phyloP scores from a whole-genome alignment of 805 yeast genomes.

The Candida awuae region DNA sequence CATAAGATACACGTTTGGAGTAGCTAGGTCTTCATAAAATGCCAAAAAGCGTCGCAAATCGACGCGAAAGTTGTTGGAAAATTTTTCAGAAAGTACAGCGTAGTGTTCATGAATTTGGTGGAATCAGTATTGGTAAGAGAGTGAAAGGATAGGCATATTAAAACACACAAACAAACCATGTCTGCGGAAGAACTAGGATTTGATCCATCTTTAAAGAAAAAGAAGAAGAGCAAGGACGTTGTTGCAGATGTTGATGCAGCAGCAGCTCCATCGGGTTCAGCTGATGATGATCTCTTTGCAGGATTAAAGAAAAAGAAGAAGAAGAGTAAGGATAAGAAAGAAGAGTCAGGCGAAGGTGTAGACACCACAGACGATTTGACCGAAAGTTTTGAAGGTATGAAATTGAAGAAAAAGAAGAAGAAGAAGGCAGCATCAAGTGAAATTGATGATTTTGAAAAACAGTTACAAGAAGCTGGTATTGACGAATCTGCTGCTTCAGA shows the following conservation, averaged over 20 bases:
- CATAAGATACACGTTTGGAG: not conserved
- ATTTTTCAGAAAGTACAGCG: not conserved
- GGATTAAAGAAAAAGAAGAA: slow-evolving; percentile 84
- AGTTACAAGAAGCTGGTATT: slow-evolving; percentile 84
- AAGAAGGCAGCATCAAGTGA: slow-evolving; percentile 52
- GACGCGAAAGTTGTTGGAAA: not conserved
- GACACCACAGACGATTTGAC: slow-evolving; percentile 36
- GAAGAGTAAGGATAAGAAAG: slow-evolving; percentile 44
- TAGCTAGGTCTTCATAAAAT: no score
- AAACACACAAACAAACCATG: slow-evolving; percentile 6
- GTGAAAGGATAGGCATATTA: not conserved
- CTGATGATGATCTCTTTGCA: slow-evolving; percentile 56
- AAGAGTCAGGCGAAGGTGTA: slow-evolving; percentile 18
- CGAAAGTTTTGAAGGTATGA: slow-evolving; percentile 61
- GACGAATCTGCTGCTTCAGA: slow-evolving; percentile 35
- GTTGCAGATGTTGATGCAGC: slow-evolving; percentile 29
- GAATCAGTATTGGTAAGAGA: not conserved
- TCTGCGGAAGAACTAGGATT: slow-evolving; percentile 46
- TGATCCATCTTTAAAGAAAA: slow-evolving; percentile 74
- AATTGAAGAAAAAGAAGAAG: slow-evolving; percentile 75
- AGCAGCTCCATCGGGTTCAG: slow-evolving; percentile 32
- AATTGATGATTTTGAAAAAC: slow-evolving; percentile 78
- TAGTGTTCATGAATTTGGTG: not conserved
- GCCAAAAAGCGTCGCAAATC: not conserved
- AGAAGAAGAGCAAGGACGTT: slow-evolving; percentile 39